phyloP scores from a whole-genome alignment of 371 early-diverging fungal species.

The Sporodiniella umbellata region DNA sequence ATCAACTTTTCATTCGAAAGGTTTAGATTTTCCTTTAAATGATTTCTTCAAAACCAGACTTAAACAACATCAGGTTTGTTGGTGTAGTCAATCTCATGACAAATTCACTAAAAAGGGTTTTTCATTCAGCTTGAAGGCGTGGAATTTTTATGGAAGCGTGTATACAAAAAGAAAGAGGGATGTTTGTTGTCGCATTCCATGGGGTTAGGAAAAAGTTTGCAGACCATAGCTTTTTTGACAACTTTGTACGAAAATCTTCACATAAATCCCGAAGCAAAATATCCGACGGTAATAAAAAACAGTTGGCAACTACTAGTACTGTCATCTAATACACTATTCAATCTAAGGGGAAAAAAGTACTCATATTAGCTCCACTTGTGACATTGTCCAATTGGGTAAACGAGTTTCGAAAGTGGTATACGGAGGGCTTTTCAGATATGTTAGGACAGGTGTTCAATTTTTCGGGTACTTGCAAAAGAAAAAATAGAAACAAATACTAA shows the following conservation, averaged over 20 bases:
- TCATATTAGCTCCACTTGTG: slow-evolving; percentile 79
- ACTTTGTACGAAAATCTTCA: slow-evolving; percentile 54
- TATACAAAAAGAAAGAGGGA: slow-evolving; percentile 66
- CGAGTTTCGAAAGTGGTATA: slow-evolving; percentile 72
- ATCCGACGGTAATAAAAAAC: slow-evolving; percentile 46
- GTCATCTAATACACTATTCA: not conserved
- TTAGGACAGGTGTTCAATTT: slow-evolving; percentile 32
- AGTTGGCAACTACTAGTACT: not conserved
- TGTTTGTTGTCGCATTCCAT: slow-evolving; percentile 89
- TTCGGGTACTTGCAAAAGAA: slow-evolving; percentile 14
- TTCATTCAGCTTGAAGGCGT: slow-evolving; percentile 55
- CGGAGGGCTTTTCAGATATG: slow-evolving; percentile 18
- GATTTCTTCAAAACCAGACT: not conserved
- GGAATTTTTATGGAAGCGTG: slow-evolving; percentile 75
- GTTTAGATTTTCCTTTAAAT: not conserved
- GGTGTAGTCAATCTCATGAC: too few relatives aligned
- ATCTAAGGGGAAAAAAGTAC: slow-evolving; percentile 54
- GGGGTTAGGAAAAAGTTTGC: slow-evolving; percentile 84
- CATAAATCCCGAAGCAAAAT: slow-evolving; percentile 20
- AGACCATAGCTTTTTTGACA: slow-evolving; percentile 71
- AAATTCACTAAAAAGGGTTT: too few relatives aligned
- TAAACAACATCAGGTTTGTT: slow-evolving; percentile 3
- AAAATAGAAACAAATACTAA: not conserved
- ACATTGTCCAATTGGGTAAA: slow-evolving; percentile 74
- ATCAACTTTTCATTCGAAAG: not conserved